Percentiles rank a stretch among this genome's conserved stretches.
phyloP scores from a whole-genome alignment of 768 basidiomycete genomes.

The Xerocomellus amylosporus region DNA sequence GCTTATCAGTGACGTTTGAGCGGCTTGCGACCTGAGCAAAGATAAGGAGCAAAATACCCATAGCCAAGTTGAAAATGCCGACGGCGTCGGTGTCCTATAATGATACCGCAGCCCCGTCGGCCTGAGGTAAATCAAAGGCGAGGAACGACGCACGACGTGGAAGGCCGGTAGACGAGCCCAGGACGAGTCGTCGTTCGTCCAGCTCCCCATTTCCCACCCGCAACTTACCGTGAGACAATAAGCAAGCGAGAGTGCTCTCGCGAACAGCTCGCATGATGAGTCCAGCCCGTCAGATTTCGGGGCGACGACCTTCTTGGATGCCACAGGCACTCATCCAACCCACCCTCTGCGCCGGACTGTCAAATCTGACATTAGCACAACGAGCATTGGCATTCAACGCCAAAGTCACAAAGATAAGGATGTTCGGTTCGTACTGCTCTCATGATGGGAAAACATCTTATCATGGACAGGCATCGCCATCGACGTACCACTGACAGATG shows the following conservation, averaged over 20 bases:
- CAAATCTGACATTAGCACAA: not conserved
- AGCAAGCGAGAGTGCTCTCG: not conserved
- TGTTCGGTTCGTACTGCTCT: not conserved
- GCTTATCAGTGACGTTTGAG: slow-evolving; percentile 18
- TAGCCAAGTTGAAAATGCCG: not conserved
- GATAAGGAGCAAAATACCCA: slow-evolving; percentile 15
- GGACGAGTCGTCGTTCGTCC: not conserved
- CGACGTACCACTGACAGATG: not conserved
- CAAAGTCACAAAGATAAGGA: slow-evolving; percentile 2
- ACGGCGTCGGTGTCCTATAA: not conserved
- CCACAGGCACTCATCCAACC: not conserved
- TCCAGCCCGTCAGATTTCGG: too few relatives aligned
- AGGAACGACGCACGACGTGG: not conserved
- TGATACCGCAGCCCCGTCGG: too few relatives aligned
- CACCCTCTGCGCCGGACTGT: not conserved
- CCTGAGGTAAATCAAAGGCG: not conserved
- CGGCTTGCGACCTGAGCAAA: not conserved
- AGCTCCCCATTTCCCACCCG: not conserved
- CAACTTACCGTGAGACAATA: not conserved
- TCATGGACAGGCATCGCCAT: not conserved
- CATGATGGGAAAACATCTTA: not conserved
- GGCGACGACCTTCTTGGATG: not conserved
- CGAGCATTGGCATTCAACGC: not conserved
- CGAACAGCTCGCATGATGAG: too few relatives aligned
- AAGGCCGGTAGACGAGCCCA: not conserved